phyloP scores from a whole-genome alignment of 179 eudicot genomes.

The Monotropa hypopitys region DNA sequence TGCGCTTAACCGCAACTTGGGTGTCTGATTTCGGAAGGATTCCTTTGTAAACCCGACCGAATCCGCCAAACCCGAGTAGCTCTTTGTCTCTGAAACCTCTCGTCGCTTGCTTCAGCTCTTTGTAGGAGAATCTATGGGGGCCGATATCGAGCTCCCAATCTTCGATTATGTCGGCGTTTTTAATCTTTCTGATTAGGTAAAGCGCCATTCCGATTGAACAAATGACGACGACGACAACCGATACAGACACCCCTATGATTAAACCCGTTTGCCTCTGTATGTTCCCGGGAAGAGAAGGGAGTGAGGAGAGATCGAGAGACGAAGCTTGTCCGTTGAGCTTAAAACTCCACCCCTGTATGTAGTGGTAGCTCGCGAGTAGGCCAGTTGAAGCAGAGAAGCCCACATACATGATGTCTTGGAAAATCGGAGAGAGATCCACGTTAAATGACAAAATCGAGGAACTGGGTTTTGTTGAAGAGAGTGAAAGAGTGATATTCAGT shows the following conservation, averaged over 20 bases:
- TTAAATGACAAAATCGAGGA: constrained; percentile 12
- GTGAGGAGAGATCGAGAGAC: constrained; percentile 28
- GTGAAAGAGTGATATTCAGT: constrained; percentile 35
- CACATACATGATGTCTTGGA: constrained; percentile 38
- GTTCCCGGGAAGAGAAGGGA: constrained; percentile 27
- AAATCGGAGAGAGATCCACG: constrained; percentile 20
- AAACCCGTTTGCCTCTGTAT: constrained; percentile 17
- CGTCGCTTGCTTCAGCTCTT: constrained; percentile 37
- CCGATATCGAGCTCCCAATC: constrained; percentile 44
- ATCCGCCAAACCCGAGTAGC: constrained; percentile 44
- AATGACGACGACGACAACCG: constrained; percentile 8
- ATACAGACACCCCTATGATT: constrained; percentile 19
- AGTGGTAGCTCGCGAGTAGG: constrained; percentile 18
- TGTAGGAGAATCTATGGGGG: constrained; percentile 41
- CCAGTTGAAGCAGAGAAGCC: constrained; percentile 36
- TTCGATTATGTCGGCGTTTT: constrained; percentile 33
- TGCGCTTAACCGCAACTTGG: constrained; percentile 35
- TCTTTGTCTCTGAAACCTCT: constrained; percentile 39
- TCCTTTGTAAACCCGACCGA: constrained; percentile 54
- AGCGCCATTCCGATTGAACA: constrained; percentile 14
- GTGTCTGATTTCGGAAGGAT: constrained; percentile 24
- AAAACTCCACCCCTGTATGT: constrained; percentile 20
- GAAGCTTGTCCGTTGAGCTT: constrained; percentile 26
- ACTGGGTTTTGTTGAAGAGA: constrained; percentile 22
- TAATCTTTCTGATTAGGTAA: constrained; percentile 22